Percentiles rank a stretch among this genome's conserved stretches.
Conservation (phyloP, 129 eudicot genomes). For the Pulicaria dysenterica region DNA sequence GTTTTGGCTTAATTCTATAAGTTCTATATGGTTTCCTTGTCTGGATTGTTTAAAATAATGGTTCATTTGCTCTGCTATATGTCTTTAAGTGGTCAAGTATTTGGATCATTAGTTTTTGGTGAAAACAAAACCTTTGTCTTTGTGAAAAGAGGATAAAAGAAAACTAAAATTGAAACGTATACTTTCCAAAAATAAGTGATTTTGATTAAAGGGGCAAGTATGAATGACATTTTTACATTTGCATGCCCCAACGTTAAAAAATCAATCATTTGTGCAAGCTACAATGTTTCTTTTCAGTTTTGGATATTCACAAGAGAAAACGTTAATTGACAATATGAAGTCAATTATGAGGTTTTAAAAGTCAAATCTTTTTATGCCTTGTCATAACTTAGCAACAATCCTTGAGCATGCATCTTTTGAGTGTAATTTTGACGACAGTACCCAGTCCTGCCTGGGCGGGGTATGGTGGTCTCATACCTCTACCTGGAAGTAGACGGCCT, state of each 20-base stretch:
- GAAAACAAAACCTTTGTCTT: background rate
- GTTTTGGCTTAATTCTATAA: background rate
- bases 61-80: conserved; percentile 4
- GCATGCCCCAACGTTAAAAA: background rate
- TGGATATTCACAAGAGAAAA: too few species aligned
- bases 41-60: background rate
- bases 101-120: background rate
- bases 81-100: background rate
- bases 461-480: too few species aligned
- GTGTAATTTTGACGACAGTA: background rate
- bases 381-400: background rate
- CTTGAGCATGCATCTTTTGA: background rate
- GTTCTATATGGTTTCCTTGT: conserved; percentile 7
- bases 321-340: too few species aligned
- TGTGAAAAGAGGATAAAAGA: too few species aligned
- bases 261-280: background rate
- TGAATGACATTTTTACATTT: background rate
- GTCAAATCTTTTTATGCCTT: background rate
- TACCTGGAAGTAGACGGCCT: too few species aligned
- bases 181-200: background rate
- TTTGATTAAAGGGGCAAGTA: background rate
- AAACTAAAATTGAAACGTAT: too few species aligned
- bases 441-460: too few species aligned
- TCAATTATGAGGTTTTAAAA: background rate
- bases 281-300: too few species aligned